Evolutionary conservation across 495 filamentous ascomycete genomes (phyloP).

Genomic region (Trichoderma reesei): DNA sequence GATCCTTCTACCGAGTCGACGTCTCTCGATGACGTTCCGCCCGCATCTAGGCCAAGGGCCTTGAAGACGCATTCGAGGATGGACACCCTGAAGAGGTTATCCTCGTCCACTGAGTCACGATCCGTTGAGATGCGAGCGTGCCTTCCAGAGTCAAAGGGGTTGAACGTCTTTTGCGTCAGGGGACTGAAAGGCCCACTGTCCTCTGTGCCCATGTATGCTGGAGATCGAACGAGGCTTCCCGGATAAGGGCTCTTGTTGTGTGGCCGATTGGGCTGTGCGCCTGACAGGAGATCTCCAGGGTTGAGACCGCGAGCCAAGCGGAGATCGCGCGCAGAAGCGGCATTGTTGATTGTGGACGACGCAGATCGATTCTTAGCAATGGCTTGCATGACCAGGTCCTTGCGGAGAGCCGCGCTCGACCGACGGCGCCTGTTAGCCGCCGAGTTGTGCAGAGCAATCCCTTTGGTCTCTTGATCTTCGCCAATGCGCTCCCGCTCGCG

Average conservation of each 20-base stretch:
- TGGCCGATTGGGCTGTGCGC: slow-evolving; percentile 62
- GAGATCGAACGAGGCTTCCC: not conserved
- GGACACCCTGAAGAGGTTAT: slow-evolving; percentile 76
- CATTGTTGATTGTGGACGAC: slow-evolving; percentile 15
- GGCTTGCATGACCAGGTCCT: slow-evolving; percentile 69
- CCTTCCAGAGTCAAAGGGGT: slow-evolving; percentile 48
- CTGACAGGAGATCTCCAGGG: slow-evolving; percentile 72
- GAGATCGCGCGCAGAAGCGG: slow-evolving; percentile 23
- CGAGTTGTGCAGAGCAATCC: slow-evolving; percentile 86
- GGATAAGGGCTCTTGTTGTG: not conserved
- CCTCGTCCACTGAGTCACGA: slow-evolving; percentile 73
- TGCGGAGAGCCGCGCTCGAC: slow-evolving; percentile 65
- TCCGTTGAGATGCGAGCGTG: slow-evolving; percentile 45
- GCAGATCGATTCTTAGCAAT: slow-evolving; percentile 36
- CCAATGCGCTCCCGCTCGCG: slow-evolving; percentile 77
- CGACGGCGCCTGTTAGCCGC: slow-evolving; percentile 54
- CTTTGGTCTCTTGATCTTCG: slow-evolving; percentile 77
- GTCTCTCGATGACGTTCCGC: slow-evolving; percentile 53
- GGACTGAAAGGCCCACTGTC: slow-evolving; percentile 36
- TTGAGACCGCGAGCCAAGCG: slow-evolving; percentile 39
- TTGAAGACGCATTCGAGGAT: slow-evolving; percentile 95
- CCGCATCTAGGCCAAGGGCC: slow-evolving; percentile 71
- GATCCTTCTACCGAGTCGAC: slow-evolving; percentile 72
- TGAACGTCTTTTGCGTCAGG: slow-evolving; percentile 46
- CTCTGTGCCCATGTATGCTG: not conserved